Evolutionary conservation across 345 rosid genomes (phyloP).

Genomic region (Salix purpurea): DNA sequence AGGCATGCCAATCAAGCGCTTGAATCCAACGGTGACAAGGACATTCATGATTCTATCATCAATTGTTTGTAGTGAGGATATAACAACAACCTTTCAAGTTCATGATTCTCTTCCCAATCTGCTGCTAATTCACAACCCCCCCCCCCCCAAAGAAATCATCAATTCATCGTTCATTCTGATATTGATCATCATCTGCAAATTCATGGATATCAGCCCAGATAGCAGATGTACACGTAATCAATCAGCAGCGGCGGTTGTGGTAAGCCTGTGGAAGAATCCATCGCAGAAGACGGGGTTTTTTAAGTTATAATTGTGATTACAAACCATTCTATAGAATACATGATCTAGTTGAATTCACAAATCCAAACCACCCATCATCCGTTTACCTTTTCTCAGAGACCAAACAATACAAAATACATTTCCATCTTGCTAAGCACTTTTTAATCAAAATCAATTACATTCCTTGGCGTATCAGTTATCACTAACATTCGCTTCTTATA

Average conservation of each 20-base stretch:
- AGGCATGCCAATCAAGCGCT: slow-evolving; percentile 33
- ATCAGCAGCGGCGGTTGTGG: background rate
- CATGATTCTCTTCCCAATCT: background rate
- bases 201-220: background rate
- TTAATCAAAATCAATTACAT: background rate
- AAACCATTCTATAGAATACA: too few relatives aligned
- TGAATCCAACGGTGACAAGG: background rate
- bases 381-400: too few relatives aligned
- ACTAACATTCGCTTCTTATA: background rate
- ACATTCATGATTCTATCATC: background rate
- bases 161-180: background rate
- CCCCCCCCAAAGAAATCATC: too few relatives aligned
- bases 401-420: too few relatives aligned
- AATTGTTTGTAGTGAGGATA: too few relatives aligned
- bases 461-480: background rate
- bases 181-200: background rate
- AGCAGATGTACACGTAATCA: background rate
- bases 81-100: background rate
- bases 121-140: too few relatives aligned
- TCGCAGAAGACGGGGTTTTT: background rate
- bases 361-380: too few relatives aligned
- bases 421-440: background rate
- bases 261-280: background rate
- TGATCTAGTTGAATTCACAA: too few relatives aligned
- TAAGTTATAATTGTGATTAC: too few relatives aligned